phyloP scores from a whole-genome alignment of 164 flowering plant genomes.

The Nelumbo lutea region DNA sequence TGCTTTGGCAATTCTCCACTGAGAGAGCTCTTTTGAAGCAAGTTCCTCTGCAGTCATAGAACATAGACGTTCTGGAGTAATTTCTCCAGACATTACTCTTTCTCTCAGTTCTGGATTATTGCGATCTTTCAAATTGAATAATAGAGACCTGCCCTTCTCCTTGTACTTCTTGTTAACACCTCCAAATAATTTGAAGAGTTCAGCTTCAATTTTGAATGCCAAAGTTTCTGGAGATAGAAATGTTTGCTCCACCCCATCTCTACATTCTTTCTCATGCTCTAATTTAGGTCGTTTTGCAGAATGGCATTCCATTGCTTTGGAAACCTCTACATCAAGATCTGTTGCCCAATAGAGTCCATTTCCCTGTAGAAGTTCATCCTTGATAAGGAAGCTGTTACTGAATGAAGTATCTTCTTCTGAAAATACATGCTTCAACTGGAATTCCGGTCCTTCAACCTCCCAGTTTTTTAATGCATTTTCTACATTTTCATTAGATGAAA shows the following conservation, averaged over 20 bases:
- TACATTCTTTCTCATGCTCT: constrained; percentile 11
- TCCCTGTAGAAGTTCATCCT: constrained; percentile 90
- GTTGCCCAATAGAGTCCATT: constrained; percentile 89
- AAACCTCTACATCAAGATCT: constrained; percentile 37
- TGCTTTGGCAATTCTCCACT: constrained; percentile 98
- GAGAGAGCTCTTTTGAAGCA: constrained; percentile 93
- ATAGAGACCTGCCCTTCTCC: constrained; percentile 90
- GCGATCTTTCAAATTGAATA: constrained; percentile 89
- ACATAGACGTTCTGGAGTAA: constrained; percentile 74
- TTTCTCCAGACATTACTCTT: constrained; percentile 84
- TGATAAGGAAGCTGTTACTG: constrained; percentile 51
- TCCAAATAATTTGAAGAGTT: constrained; percentile 83
- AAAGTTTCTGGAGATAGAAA: constrained; percentile 37
- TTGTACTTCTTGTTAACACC: constrained; percentile 98
- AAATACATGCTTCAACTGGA: constrained; percentile 34
- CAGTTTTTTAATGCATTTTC: constrained; percentile 15
- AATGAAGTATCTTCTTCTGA: constrained; percentile 54
- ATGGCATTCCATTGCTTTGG: constrained; percentile 22
- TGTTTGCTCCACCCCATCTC: constrained; percentile 7
- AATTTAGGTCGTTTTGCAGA: constrained; percentile 26
- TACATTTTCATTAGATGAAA: constrained; percentile 9
- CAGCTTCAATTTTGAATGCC: constrained; percentile 73
- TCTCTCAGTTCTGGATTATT: constrained; percentile 91
- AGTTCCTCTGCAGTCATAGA: constrained; percentile 98
- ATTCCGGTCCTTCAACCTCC: constrained; percentile 32